Percentiles rank a stretch among this genome's conserved stretches.
phyloP scores from a whole-genome alignment of 768 basidiomycete species.

The Suillus subaureus region DNA sequence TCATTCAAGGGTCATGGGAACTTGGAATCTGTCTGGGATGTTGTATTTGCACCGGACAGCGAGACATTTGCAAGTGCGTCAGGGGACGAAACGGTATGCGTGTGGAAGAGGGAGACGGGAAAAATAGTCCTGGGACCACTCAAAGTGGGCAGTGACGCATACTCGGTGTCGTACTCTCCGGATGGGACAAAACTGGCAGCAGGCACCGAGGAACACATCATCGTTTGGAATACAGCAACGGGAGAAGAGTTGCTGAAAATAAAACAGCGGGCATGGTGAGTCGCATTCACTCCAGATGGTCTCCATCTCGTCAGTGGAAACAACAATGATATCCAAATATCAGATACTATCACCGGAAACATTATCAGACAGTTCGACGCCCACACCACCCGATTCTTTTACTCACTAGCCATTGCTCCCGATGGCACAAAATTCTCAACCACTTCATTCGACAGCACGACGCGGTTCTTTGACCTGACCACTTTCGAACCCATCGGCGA shows the following conservation, averaged over 20 bases:
- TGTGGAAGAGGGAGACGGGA: not conserved
- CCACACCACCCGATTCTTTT: accelerated
- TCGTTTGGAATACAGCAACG: not conserved
- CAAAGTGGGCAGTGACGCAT: not conserved
- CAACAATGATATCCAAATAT: not conserved
- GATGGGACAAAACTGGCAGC: slow-evolving; percentile 6
- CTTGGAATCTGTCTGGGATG: accelerated
- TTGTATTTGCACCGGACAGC: not conserved
- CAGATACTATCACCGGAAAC: not conserved
- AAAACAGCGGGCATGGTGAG: not conserved
- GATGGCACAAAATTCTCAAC: not conserved
- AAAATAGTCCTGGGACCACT: not conserved
- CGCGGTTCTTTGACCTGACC: not conserved
- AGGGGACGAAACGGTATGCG: not conserved
- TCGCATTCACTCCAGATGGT: not conserved
- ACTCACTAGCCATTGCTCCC: not conserved
- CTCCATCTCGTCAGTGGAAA: not conserved
- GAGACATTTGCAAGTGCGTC: slow-evolving; percentile 3
- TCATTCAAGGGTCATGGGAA: not conserved
- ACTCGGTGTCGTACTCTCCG: not conserved
- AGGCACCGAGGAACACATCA: slow-evolving; percentile 7
- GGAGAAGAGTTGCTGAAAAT: not conserved
- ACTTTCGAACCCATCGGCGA: not conserved
- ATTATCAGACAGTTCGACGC: not conserved
- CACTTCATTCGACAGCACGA: not conserved